Evolutionary conservation across 352 stramenopile species (phyloP), one percentile per base, ranked within the genome.

Genomic region (Phytopythium aichiense): DNA sequence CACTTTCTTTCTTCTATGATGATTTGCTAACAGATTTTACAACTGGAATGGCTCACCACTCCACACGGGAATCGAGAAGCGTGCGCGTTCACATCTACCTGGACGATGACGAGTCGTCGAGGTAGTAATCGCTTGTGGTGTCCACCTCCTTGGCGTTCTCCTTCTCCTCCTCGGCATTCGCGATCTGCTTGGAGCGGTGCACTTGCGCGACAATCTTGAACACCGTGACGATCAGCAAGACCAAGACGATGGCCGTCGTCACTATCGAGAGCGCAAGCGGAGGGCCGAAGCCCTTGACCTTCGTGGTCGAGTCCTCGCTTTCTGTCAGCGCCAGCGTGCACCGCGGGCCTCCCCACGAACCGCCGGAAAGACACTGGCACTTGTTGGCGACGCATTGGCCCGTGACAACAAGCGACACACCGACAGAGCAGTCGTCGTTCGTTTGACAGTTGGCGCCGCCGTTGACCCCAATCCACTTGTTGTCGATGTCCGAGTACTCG

Each of bases 401-500:
- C 3, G 76, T 84, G 35, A 52, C 43, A 20, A 87, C 69, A 31
- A 65, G 60, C 3, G 71, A 75, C 7, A 61, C 69, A 3, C 57
- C 61, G 1, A 81, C 63, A 0, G 77, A 80, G 64, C 78, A 88
- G 60, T 85, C 78, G 23, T 68, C 55, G 58, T 80, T 63, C 4
- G 25, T 35, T 43, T 69, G 67, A 63, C 78, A 88, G 46, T 61
- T 68, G 16, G 74, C 76, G 15, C 74, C 71, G 16, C 79, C 79
- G 2, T 63, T 42, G 23, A 88, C 76, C 52, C 73, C 62, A 11
- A 83, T 73, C 45, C 33, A 56, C 20, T 66, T 67, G 63, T 88
- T 88, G 4, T 85, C 61, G 2, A 16, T 28, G 37, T 69, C 70
- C 40, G 75, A 63, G 66, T 88, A 88, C 53, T 84, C 71, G 5